A percentile compares a stretch with the other conserved stretches of the same genome.
These are phyloP conservation scores for Annulohypoxylon truncatum DNA, from an alignment of 2,329 filamentous ascomycete genomes.

Conservation along the genomic window DNA sequence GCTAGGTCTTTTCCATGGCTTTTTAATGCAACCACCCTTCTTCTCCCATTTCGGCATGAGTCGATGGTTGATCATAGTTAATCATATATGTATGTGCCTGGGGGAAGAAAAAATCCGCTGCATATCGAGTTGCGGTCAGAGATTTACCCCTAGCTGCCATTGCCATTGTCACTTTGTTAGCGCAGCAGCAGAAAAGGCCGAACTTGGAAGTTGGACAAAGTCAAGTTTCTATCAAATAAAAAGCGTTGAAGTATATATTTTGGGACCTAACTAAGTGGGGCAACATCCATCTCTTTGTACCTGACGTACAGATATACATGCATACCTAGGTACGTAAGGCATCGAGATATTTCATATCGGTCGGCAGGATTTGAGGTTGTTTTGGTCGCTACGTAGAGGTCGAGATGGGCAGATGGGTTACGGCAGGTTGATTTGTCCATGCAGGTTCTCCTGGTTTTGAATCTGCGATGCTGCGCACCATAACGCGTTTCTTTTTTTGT, in stretches of 20 bases:
- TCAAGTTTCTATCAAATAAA: slow-evolving; percentile 22
- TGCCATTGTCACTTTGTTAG: slow-evolving; percentile 17
- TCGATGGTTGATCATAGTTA: slow-evolving; percentile 22
- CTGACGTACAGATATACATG: not conserved
- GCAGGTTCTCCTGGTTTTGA: not conserved
- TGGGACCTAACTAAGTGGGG: slow-evolving; percentile 1
- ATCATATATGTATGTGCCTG: slow-evolving; percentile 9
- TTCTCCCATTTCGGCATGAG: slow-evolving; percentile 23
- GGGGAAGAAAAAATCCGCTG: slow-evolving; percentile 2
- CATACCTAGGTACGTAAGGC: slow-evolving; percentile 4
- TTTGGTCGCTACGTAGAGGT: slow-evolving; percentile 1
- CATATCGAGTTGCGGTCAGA: slow-evolving; percentile 39
- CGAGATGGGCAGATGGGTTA: slow-evolving; percentile 20
- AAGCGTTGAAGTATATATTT: slow-evolving; percentile 2
- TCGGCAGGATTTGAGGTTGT: slow-evolving; percentile 15
- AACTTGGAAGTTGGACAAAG: slow-evolving; percentile 18
- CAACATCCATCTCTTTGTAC: not conserved
- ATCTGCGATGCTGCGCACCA: slow-evolving; percentile 14
- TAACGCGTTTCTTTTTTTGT: slow-evolving; percentile 30
- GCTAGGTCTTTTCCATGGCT: not conserved
- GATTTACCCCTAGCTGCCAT: not conserved
- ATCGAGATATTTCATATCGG: slow-evolving; percentile 3
- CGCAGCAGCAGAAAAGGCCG: slow-evolving; percentile 3
- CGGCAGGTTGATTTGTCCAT: slow-evolving; percentile 18
- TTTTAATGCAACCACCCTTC: slow-evolving; percentile 32